Percentiles rank a stretch among this genome's conserved stretches.
phyloP scores from a whole-genome alignment of 2,329 filamentous ascomycete species.

The Arthrobotrys sphaeroides region DNA sequence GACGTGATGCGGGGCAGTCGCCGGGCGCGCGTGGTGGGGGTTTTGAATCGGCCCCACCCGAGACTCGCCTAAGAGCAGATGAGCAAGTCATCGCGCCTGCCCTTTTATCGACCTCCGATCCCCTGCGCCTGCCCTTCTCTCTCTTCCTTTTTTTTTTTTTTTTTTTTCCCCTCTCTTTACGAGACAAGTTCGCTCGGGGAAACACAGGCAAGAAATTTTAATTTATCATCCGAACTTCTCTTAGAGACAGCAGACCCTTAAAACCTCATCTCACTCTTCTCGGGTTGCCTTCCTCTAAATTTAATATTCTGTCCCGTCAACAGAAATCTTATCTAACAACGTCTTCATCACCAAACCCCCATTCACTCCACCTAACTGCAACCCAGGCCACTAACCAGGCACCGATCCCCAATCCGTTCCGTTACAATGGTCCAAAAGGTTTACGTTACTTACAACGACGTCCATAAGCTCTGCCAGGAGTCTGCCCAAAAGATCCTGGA shows the following conservation, averaged over 20 bases:
- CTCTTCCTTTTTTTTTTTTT: slow-evolving; percentile 1
- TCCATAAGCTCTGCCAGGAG: slow-evolving; percentile 96
- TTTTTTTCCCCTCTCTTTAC: slow-evolving; percentile 12
- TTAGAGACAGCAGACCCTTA: too few relatives aligned
- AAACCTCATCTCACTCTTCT: not conserved
- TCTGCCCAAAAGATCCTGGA: slow-evolving; percentile 82
- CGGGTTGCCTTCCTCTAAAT: not conserved
- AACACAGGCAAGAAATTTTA: not conserved
- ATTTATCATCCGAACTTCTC: not conserved
- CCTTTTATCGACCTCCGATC: slow-evolving; percentile 12
- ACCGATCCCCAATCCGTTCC: not conserved
- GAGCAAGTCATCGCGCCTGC: slow-evolving; percentile 22
- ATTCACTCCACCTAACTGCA: not conserved
- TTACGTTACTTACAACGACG: slow-evolving; percentile 93
- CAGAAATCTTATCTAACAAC: slow-evolving; percentile 1
- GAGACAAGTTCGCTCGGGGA: too few relatives aligned
- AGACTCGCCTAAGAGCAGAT: slow-evolving; percentile 11
- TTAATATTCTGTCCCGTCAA: not conserved
- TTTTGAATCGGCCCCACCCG: slow-evolving; percentile 12
- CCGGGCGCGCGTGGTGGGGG: not conserved
- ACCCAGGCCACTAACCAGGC: not conserved
- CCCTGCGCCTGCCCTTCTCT: slow-evolving; percentile 10
- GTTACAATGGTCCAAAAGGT: slow-evolving; percentile 78
- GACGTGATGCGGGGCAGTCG: slow-evolving; percentile 4
- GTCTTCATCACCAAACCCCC: not conserved